Conservation (phyloP, 352 stramenopile genomes). For the Globisporangium cystogenes region DNA sequence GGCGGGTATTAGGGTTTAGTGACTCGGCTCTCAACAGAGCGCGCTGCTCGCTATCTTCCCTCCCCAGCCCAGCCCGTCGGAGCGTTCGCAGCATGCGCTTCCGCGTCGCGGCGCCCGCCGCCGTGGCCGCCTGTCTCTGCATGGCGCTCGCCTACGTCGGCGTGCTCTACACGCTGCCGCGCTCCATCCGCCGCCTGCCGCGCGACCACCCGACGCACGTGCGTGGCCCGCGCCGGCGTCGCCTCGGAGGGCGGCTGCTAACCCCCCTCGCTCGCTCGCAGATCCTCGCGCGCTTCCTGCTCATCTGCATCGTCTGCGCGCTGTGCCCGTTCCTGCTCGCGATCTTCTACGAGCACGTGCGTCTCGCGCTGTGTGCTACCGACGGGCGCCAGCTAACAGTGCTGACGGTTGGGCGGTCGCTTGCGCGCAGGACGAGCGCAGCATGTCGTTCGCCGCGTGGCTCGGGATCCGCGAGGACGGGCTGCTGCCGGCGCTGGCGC, state of each 20-base stretch:
- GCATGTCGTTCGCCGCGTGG: conserved; percentile 80
- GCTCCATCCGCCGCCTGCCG: conserved; percentile 62
- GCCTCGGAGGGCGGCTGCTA: background rate
- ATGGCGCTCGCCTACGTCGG: conserved; percentile 84
- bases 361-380: conserved; percentile 3
- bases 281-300: conserved; percentile 83
- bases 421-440: conserved; percentile 52
- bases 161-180: conserved; percentile 80
- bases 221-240: conserved; percentile 6
- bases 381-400: background rate
- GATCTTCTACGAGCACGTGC: conserved; percentile 80
- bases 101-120: conserved; percentile 57
- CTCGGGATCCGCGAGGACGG: conserved; percentile 73
- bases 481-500: conserved; percentile 39
- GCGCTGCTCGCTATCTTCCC: too few relatives aligned
- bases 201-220: conserved; percentile 85
- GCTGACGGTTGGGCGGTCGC: background rate
- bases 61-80: too few relatives aligned
- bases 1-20: too few relatives aligned
- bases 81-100: conserved; percentile 48
- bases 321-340: conserved; percentile 77
- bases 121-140: conserved; percentile 67
- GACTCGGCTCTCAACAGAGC: too few relatives aligned
- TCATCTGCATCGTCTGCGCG: conserved; percentile 86
- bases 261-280: conserved; percentile 12